Conservation (phyloP, 495 filamentous ascomycete species). For the Neurospora africana region DNA sequence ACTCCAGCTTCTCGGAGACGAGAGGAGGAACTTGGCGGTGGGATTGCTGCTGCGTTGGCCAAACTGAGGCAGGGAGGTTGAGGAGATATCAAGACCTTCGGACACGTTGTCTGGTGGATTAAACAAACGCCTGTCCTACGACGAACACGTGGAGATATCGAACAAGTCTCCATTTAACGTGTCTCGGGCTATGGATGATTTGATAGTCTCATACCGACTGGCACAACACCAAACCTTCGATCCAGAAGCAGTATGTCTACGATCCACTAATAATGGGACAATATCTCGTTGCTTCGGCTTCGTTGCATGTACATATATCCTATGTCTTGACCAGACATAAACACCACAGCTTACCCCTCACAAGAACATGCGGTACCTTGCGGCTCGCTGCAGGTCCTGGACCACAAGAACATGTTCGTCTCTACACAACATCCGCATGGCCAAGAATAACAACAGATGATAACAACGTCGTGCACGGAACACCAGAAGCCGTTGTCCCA, state of each 20-base stretch:
- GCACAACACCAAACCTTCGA: too few relatives aligned
- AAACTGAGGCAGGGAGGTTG: slow-evolving; percentile 36
- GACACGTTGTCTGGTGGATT: neutral
- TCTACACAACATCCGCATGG: neutral
- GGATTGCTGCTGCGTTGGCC: slow-evolving; percentile 43
- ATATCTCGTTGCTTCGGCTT: too few relatives aligned
- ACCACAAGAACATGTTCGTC: neutral
- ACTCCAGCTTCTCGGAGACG: slow-evolving; percentile 19
- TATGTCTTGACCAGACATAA: neutral
- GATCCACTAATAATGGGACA: too few relatives aligned
- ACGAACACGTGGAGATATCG: neutral
- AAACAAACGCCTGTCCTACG: neutral
- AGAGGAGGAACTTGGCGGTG: slow-evolving; percentile 37
- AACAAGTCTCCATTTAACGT: neutral
- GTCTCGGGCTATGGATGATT: too few relatives aligned
- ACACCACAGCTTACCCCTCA: neutral
- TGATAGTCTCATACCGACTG: too few relatives aligned
- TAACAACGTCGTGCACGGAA: neutral
- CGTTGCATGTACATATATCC: too few relatives aligned
- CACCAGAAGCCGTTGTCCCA: neutral
- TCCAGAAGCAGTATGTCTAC: too few relatives aligned
- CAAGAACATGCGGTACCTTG: neutral
- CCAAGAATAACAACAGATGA: neutral
- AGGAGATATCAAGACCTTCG: neutral
- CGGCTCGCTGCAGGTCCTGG: neutral